Conservation (phyloP, 1,284 basidiomycete species). For the Exobasidium rhododendri region DNA sequence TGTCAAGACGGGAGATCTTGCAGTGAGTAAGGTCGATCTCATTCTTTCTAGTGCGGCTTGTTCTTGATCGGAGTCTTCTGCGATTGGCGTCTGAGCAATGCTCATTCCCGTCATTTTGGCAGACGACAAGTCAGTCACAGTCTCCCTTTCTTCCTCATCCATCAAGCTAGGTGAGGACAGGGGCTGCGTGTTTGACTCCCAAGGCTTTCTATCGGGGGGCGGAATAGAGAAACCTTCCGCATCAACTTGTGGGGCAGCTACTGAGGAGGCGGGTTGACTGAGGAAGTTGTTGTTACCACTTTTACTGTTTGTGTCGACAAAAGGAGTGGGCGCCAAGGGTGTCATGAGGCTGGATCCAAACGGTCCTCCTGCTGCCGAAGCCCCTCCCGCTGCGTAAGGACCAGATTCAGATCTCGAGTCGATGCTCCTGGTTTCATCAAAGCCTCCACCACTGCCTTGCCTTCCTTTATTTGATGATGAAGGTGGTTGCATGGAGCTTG, state of each 20-base stretch:
- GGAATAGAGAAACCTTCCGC: slow-evolving; percentile 60
- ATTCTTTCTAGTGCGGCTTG: slow-evolving; percentile 59
- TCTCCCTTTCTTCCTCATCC: slow-evolving; percentile 50
- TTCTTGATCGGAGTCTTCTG: slow-evolving; percentile 58
- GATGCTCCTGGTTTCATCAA: not conserved
- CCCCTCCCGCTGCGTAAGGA: slow-evolving; percentile 6
- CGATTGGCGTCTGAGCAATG: slow-evolving; percentile 56
- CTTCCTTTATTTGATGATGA: not conserved
- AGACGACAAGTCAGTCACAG: slow-evolving; percentile 20
- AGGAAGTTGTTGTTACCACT: not conserved
- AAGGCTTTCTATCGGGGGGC: slow-evolving; percentile 58
- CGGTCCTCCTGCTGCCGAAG: not conserved
- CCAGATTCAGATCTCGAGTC: slow-evolving; percentile 1
- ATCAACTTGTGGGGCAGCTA: slow-evolving; percentile 55
- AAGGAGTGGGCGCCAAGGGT: slow-evolving; percentile 28
- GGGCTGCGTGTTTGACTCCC: slow-evolving; percentile 44
- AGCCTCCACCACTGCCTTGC: not conserved
- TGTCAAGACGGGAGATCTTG: slow-evolving; percentile 23
- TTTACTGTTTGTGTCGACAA: slow-evolving; percentile 10
- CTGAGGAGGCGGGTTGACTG: not conserved
- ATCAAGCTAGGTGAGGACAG: slow-evolving; percentile 34
- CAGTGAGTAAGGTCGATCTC: slow-evolving; percentile 57
- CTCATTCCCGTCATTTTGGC: slow-evolving; percentile 46
- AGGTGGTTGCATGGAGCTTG: not conserved
- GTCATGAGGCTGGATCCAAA: slow-evolving; percentile 34